phyloP scores from a whole-genome alignment of 179 eudicot genomes.

The Silene vulgaris region DNA sequence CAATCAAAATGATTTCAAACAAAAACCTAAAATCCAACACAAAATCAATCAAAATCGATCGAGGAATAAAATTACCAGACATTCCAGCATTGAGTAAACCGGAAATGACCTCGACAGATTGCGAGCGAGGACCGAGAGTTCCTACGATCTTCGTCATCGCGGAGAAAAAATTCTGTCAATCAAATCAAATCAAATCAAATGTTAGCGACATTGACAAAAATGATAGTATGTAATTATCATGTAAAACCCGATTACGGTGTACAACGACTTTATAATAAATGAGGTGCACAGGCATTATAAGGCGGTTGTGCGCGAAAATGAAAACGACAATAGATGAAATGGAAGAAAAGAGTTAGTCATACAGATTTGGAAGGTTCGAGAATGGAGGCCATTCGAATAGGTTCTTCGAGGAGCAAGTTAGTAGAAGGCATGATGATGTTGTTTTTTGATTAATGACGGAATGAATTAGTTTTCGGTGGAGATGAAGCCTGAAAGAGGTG shows the following conservation, averaged over 20 bases:
- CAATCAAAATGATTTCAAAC: not conserved
- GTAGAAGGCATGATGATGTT: conserved; percentile 55
- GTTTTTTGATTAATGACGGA: not conserved
- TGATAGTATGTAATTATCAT: not conserved
- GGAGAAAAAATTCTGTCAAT: conserved; percentile 31
- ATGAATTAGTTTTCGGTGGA: not conserved
- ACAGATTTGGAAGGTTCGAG: conserved; percentile 84
- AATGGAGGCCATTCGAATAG: conserved; percentile 82
- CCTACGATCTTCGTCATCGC: conserved; percentile 55
- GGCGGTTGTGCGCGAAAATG: no score
- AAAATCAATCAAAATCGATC: not conserved
- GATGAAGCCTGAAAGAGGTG: not conserved
- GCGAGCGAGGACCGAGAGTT: conserved; percentile 43
- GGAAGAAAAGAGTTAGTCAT: not conserved
- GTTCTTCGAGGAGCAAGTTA: conserved; percentile 87
- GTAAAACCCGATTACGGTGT: no score
- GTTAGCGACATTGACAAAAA: not conserved
- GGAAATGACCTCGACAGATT: conserved; percentile 38
- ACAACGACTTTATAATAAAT: no score
- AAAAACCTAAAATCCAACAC: not conserved
- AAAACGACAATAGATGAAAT: no score
- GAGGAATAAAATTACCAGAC: conserved; percentile 28
- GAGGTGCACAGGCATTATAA: no score
- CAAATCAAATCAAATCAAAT: not conserved
- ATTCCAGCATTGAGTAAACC: conserved; percentile 43